A percentile compares a stretch with the other conserved stretches of the same genome.
Evolutionary conservation across 768 basidiomycete species (phyloP).

Genomic region (Floccularia luteovirens): DNA sequence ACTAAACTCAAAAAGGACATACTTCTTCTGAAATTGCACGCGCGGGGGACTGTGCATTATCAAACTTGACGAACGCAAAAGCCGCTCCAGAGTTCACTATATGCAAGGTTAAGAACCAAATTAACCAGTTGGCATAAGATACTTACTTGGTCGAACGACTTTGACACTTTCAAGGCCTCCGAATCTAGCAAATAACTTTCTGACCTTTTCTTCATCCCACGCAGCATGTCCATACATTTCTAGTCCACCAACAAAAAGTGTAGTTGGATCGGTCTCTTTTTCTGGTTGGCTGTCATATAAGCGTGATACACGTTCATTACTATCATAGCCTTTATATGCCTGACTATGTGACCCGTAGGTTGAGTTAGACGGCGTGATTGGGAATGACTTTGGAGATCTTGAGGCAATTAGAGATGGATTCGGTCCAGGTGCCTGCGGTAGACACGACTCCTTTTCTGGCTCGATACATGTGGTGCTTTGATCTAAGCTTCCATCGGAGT

Average conservation of each 20-base stretch:
- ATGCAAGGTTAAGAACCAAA: neutral
- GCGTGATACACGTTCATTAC: constrained; percentile 13
- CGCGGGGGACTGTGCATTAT: constrained; percentile 54
- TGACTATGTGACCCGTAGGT: constrained; percentile 18
- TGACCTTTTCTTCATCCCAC: constrained; percentile 65
- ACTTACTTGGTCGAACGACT: constrained; percentile 57
- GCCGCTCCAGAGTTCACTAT: constrained; percentile 58
- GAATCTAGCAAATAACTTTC: constrained; percentile 51
- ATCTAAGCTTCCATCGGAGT: too few species aligned
- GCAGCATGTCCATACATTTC: constrained; percentile 53
- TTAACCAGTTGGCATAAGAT: neutral
- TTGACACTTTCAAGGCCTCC: constrained; percentile 60
- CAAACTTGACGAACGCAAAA: constrained; percentile 75
- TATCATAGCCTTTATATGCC: constrained; percentile 16
- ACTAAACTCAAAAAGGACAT: constrained; percentile 2
- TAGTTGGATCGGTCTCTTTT: constrained; percentile 51
- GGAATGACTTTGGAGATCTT: too few species aligned
- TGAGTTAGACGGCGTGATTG: too few species aligned
- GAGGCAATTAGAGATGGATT: too few species aligned
- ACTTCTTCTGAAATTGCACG: constrained; percentile 65
- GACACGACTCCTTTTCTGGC: too few species aligned
- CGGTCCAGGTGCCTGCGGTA: too few species aligned
- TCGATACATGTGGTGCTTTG: too few species aligned
- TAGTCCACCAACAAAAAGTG: constrained; percentile 73
- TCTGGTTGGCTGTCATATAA: constrained; percentile 16